A percentile compares a stretch with the other conserved stretches of the same genome.
Conservation (phyloP, 1,284 basidiomycete species). For the Ceratobasidium sp. region DNA sequence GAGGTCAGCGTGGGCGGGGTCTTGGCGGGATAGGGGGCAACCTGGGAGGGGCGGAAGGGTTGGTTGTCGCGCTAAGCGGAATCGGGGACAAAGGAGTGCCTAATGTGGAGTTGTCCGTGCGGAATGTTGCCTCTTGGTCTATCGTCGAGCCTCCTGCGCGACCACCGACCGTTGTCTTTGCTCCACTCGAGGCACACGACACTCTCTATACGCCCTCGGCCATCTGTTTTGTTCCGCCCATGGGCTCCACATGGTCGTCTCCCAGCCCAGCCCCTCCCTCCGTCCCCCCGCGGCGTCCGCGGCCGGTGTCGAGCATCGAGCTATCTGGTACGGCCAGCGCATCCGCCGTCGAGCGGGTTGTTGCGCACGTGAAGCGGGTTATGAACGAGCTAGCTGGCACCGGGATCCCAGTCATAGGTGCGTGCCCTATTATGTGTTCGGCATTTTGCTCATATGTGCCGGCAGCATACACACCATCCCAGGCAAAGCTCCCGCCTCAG, state of each 20-base stretch:
- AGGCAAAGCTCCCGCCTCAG: constrained; percentile 17
- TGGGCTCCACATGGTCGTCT: constrained; percentile 30
- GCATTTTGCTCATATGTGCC: constrained; percentile 2
- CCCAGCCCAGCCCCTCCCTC: constrained; percentile 5
- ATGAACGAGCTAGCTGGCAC: constrained; percentile 26
- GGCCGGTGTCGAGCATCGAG: constrained; percentile 43
- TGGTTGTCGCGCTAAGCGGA: constrained; percentile 31
- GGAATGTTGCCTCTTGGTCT: background rate
- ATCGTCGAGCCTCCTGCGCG: background rate
- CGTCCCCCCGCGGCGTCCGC: constrained; percentile 37
- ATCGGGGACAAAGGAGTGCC: constrained; percentile 42
- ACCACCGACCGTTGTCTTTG: constrained; percentile 23
- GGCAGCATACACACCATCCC: constrained; percentile 38
- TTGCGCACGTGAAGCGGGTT: constrained; percentile 34
- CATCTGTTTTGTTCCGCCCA: constrained; percentile 45
- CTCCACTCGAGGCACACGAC: constrained; percentile 31
- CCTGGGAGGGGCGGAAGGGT: constrained; percentile 34
- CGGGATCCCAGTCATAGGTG: constrained; percentile 29
- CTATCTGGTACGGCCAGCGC: constrained; percentile 41
- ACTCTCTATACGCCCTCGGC: constrained; percentile 45
- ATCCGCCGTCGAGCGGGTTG: constrained; percentile 44
- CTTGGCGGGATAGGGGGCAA: constrained; percentile 7
- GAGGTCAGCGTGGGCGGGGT: background rate
- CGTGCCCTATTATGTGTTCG: constrained; percentile 1
- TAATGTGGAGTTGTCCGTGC: constrained; percentile 10